A percentile compares a stretch with the other conserved stretches of the same genome.
Conservation (phyloP, 305 asterid species). For the Fraxinus dipetala region DNA sequence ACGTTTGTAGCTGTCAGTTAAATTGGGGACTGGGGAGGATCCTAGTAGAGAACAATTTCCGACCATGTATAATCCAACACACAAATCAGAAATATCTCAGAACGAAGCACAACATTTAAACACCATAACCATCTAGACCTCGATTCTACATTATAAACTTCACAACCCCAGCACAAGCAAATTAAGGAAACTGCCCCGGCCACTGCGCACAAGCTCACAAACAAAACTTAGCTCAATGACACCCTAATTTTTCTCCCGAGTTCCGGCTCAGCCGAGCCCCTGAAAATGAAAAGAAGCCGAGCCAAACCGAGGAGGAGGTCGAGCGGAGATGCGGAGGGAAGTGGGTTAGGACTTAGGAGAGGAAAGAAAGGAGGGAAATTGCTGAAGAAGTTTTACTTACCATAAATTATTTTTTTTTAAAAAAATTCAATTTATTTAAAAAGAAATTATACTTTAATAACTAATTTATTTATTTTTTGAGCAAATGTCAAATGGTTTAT, state of each 20-base stretch:
- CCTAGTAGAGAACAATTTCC: too few species aligned
- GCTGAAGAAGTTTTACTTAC: conserved; percentile 7
- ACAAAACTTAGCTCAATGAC: conserved; percentile 57
- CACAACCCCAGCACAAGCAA: conserved; percentile 60
- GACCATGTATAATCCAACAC: too few species aligned
- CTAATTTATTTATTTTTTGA: too few species aligned
- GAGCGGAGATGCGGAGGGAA: conserved; percentile 50
- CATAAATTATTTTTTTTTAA: too few species aligned
- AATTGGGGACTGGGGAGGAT: too few species aligned
- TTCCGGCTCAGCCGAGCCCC: conserved; percentile 36
- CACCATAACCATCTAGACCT: conserved; percentile 6
- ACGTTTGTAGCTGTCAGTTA: too few species aligned
- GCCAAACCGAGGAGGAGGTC: conserved; percentile 45
- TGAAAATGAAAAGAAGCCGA: conserved; percentile 54
- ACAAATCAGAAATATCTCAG: too few species aligned
- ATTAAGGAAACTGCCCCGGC: conserved; percentile 42
- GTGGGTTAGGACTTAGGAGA: conserved; percentile 57
- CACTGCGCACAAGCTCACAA: conserved; percentile 47
- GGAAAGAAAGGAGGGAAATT: conserved; percentile 48
- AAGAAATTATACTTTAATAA: too few species aligned
- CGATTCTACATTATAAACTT: conserved; percentile 26
- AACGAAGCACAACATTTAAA: too few species aligned
- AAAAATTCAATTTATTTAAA: too few species aligned
- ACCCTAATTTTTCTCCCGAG: conserved; percentile 46
- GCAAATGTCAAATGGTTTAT: too few species aligned